Evolutionary conservation across 257 asterid species (phyloP).

Genomic region (Cruciata laevipes): DNA sequence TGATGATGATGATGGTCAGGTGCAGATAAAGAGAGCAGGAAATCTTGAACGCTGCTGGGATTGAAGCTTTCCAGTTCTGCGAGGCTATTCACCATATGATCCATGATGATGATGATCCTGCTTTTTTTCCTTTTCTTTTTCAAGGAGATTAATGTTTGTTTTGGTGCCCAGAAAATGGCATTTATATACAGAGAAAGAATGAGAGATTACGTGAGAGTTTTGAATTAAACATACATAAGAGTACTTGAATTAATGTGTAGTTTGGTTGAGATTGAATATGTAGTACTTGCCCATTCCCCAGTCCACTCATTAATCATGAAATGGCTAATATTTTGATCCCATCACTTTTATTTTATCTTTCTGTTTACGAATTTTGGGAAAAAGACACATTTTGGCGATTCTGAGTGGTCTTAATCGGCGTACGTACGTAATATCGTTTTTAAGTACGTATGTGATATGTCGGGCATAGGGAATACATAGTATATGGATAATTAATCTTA

Average conservation of each 20-base stretch:
- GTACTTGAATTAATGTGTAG: not conserved
- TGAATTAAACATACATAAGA: not conserved
- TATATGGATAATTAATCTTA: not conserved
- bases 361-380: not conserved
- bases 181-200: not conserved
- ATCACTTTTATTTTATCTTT: not conserved
- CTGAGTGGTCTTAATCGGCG: not conserved
- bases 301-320: not conserved
- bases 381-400: not conserved
- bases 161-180: constrained; percentile 14
- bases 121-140: no score
- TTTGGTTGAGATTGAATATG: constrained; percentile 2
- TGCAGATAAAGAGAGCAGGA: constrained; percentile 23
- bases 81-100: constrained; percentile 36
- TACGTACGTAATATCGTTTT: not conserved
- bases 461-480: not conserved
- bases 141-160: constrained; percentile 26
- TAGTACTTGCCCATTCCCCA: not conserved
- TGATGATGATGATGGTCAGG: constrained; percentile 30
- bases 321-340: not conserved
- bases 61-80: constrained; percentile 31
- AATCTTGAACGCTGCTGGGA: constrained; percentile 28
- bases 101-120: no score
- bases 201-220: constrained; percentile 3
- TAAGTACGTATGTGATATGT: not conserved